Evolutionary conservation across 192 early-diverging fungal species (phyloP).

Genomic region (Jimgerdemannia flammicorona): DNA sequence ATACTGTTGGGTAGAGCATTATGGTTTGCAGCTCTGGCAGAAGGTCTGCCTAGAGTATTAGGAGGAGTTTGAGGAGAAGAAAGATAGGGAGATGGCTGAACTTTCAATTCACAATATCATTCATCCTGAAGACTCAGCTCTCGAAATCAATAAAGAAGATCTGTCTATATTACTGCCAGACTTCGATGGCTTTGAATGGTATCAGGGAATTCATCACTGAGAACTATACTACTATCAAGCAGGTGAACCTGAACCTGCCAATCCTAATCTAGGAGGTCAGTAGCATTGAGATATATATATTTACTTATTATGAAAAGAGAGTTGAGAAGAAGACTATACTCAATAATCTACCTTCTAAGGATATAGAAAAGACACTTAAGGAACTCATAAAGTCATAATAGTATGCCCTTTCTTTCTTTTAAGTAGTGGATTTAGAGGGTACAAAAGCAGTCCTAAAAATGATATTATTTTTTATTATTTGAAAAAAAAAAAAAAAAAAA

Average conservation of each 20-base stretch:
- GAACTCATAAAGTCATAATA: conserved; percentile 54
- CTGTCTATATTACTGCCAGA: conserved; percentile 87
- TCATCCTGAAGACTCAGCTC: conserved; percentile 34
- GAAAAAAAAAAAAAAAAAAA: too few species aligned
- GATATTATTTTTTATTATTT: too few species aligned
- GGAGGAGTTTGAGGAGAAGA: too few species aligned
- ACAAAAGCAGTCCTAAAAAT: too few species aligned
- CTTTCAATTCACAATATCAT: conserved; percentile 10
- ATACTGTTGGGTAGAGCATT: too few species aligned
- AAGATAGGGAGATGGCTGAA: too few species aligned
- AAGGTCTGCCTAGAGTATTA: too few species aligned
- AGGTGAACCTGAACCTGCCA: conserved; percentile 82
- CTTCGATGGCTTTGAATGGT: conserved; percentile 69
- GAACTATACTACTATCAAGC: conserved; percentile 75
- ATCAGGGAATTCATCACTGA: conserved; percentile 80
- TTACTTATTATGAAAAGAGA: conserved; percentile 85
- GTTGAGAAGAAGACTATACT: conserved; percentile 75
- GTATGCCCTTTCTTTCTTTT: too few species aligned
- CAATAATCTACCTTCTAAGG: conserved; percentile 65
- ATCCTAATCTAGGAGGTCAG: conserved; percentile 87
- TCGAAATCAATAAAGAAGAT: conserved; percentile 79
- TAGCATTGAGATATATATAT: conserved; percentile 78
- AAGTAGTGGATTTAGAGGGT: too few species aligned
- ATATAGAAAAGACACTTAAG: conserved; percentile 70
- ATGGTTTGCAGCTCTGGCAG: too few species aligned